A percentile compares a stretch with the other conserved stretches of the same genome.
Conservation (phyloP, 1,139 yeast genomes). For the Protomyces lactucae-debilis region DNA sequence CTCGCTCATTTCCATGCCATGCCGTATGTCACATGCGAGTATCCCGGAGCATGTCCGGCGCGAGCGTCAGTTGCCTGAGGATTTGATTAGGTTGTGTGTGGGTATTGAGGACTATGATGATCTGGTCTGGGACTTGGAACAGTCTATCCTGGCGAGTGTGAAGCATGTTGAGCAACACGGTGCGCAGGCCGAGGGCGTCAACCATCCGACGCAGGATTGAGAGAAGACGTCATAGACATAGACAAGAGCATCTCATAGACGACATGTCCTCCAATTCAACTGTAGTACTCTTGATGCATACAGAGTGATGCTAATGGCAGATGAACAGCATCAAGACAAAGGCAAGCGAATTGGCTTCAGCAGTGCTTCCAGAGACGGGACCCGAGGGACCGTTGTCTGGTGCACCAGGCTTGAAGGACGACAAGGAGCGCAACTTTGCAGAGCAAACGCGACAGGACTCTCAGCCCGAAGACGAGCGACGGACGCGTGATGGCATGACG, state of each 20-base stretch:
- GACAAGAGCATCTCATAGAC: neutral
- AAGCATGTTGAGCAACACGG: constrained; percentile 15
- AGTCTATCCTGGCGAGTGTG: constrained; percentile 11
- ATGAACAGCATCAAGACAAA: constrained; percentile 16
- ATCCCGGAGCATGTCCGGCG: constrained; percentile 78
- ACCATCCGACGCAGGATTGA: constrained; percentile 21
- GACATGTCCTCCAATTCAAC: neutral
- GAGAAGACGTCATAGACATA: neutral
- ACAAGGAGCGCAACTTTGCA: neutral
- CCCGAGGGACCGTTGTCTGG: constrained; percentile 14
- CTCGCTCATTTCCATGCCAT: constrained; percentile 77
- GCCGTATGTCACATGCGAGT: constrained; percentile 86
- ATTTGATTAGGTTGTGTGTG: constrained; percentile 74
- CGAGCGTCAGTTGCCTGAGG: constrained; percentile 74
- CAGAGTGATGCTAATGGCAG: neutral
- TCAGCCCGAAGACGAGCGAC: neutral
- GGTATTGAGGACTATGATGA: constrained; percentile 86
- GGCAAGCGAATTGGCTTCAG: constrained; percentile 2
- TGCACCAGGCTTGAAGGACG: constrained; percentile 2
- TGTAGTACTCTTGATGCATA: too few relatives aligned
- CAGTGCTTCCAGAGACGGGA: constrained; percentile 13
- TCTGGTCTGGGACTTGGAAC: constrained; percentile 56
- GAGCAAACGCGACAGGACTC: constrained; percentile 18
- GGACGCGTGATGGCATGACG: neutral
- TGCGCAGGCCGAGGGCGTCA: constrained; percentile 17